Base-by-base conservation (phyloP, 495 filamentous ascomycete species). In the Aeminium ludgeri region DNA sequence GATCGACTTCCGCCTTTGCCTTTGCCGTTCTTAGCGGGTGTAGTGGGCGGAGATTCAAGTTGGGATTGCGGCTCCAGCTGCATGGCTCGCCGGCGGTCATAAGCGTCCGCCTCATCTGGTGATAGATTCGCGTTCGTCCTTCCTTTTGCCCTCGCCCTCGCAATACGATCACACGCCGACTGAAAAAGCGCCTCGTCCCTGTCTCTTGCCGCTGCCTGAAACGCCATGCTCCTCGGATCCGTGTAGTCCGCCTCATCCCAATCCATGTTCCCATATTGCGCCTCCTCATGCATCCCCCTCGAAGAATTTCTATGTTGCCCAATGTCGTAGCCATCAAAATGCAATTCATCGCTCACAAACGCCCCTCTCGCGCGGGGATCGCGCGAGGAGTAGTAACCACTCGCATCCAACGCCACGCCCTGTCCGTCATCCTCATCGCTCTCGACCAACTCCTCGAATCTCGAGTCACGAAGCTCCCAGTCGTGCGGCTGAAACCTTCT, bases 151-250 rank as follows among this genome's bases (percentile, higher is more conserved):
- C 80, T 73, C 20, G 84, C 82, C 34, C 73, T 73, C 43, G 70
- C 72, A 60, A 92, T 87, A 36, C 81, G 74, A 48, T 73, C 72
- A 58, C 86, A 55, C 29, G 82, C 84, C 39, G 70, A 70, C 40
- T 84, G 73, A 45, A 83, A 71, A 49, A 87, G 58, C 51, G 68
- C 67, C 42, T 85, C 80, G 54, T 87, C 82, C 52, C 73, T 71
- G 33, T 77, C 70, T 48, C 69, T 63, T 54, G 73, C 63, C 43
- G 68, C 66, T 57, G 70, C 46, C 52, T 69, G 67, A 34, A 62
- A 31, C 12, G 43, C 34, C 34, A 38, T 16, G 17, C 33, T 28
- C 19, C 29, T 29, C 20, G 39, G 27, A 5, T 41, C 35, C 17
- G 33, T 35, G 20, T 55, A 44, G n/a, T 52, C 40, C 15, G 51